These are phyloP conservation scores for Lenzites betulinus DNA, from an alignment of 768 basidiomycete genomes.

Conservation along the genomic window DNA sequence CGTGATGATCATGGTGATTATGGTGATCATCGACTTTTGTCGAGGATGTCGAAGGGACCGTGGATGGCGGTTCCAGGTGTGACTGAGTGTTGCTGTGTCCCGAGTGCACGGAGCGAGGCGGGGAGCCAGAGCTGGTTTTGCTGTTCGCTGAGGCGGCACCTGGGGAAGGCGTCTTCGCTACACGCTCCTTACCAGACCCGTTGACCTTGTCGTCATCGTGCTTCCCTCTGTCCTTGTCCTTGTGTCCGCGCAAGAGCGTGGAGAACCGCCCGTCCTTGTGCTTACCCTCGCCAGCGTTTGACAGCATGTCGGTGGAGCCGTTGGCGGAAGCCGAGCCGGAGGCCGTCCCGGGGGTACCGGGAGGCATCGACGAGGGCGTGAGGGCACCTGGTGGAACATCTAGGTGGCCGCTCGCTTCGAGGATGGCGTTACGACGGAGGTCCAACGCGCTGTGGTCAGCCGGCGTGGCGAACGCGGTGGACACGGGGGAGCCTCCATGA, in stretches of 20 bases:
- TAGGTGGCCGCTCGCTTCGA: slow-evolving; percentile 39
- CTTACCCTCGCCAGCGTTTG: slow-evolving; percentile 19
- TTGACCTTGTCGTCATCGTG: slow-evolving; percentile 28
- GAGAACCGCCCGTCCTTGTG: slow-evolving; percentile 34
- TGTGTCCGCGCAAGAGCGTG: slow-evolving; percentile 38
- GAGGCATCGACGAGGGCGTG: slow-evolving; percentile 24
- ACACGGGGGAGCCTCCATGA: slow-evolving; percentile 28
- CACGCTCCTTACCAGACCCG: slow-evolving; percentile 7
- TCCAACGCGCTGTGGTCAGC: slow-evolving; percentile 34
- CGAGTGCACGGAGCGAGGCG: slow-evolving; percentile 26
- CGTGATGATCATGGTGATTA: slow-evolving; percentile 1
- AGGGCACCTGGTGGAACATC: slow-evolving; percentile 30
- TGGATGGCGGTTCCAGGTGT: neutral
- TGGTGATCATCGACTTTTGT: slow-evolving; percentile 17
- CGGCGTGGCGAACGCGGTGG: slow-evolving; percentile 28
- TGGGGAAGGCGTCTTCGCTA: slow-evolving; percentile 33
- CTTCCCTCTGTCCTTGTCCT: slow-evolving; percentile 33
- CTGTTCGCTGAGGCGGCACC: slow-evolving; percentile 30
- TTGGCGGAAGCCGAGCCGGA: slow-evolving; percentile 12
- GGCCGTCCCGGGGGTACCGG: slow-evolving; percentile 12
- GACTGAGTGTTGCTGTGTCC: slow-evolving; percentile 14
- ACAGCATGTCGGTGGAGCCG: slow-evolving; percentile 17
- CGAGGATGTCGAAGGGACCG: slow-evolving; percentile 7
- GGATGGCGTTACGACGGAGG: slow-evolving; percentile 37
- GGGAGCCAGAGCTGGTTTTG: slow-evolving; percentile 29